phyloP scores from a whole-genome alignment of 352 stramenopile species.

The Aphanomyces euteiches region DNA sequence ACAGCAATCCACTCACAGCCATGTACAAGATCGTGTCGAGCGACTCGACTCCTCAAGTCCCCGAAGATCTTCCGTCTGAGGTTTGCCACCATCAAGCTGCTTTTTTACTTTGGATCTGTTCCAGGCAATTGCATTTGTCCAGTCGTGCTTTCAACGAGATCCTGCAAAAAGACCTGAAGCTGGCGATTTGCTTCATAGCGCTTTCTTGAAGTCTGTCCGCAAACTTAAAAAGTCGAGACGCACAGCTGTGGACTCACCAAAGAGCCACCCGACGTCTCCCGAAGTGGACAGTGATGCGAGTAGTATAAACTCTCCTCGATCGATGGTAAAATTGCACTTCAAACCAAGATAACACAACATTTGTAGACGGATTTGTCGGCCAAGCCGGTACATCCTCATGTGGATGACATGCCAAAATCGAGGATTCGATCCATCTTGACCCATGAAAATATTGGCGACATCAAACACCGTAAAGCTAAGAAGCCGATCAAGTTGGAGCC shows the following conservation, averaged over 20 bases:
- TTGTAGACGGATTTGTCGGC: neutral
- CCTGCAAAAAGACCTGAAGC: conserved; percentile 76
- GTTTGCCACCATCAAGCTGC: conserved; percentile 31
- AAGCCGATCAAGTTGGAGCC: conserved; percentile 24
- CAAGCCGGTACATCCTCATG: neutral
- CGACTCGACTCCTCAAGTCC: conserved; percentile 59
- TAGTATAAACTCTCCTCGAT: too few relatives aligned
- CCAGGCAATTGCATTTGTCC: conserved; percentile 56
- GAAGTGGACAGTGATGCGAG: too few relatives aligned
- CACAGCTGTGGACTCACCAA: neutral
- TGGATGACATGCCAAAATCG: conserved; percentile 13
- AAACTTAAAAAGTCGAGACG: neutral
- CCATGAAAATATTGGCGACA: neutral
- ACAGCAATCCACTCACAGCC: conserved; percentile 83
- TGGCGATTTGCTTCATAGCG: conserved; percentile 84
- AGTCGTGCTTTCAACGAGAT: conserved; percentile 60
- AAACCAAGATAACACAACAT: neutral
- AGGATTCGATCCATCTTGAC: neutral
- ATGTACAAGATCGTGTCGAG: conserved; percentile 89
- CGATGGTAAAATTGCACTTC: neutral
- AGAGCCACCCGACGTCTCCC: neutral
- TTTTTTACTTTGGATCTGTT: neutral
- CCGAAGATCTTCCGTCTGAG: conserved; percentile 50
- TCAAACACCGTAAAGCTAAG: conserved; percentile 7
- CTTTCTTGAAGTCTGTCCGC: conserved; percentile 66